Evolutionary conservation across 495 filamentous ascomycete species (phyloP), one percentile per base, ranked within the genome.

Genomic region (Lindgomyces ingoldianus): DNA sequence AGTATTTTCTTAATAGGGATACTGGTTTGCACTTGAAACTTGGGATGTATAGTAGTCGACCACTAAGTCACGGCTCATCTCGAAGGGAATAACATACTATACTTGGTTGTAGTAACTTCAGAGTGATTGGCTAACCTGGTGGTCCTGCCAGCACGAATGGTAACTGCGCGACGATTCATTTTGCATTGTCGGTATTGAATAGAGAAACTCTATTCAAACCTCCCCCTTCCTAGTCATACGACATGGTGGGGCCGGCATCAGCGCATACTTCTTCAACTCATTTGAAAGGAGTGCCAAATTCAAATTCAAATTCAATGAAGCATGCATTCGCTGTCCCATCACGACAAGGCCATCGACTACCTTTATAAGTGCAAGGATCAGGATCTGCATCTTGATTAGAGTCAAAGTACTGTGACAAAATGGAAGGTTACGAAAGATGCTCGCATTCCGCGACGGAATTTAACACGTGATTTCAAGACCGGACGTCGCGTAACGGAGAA

Each of bases 21-120:
- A 0, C 66, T 70, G 1, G 72, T 65, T 46, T 75, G 75, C 19
- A 70, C 60, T 64, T 70, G 60, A 44, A 80, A 76, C 80, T 46
- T 44, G 65, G 52, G 46, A 19, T 64, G 62, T 47, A 39, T 0
- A 59, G 16, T 21, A 60, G 49, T 57, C 19, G 62, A 58, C 67
- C 26, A 26, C 54, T 48, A 36, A 30, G 50, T 26, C 57, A 30
- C 21, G n/a, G 46, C 42, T 51, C 52, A 56, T 39, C 33, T 21
- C 16, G 30, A 9, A 41, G 29, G 30, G 33, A 21, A 56, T 29
- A 56, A 49, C 74, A 69, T 69, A 81, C 78, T 47, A 54, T 80
- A 80, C 62, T 57, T 69, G 47, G 80, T 80, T 11, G 79, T 81
- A 29, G 80, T 77, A 27, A 80, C 78, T 70, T 80, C 77, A 8